Conservation (phyloP, 371 early-diverging fungal genomes). For the Actinomucor elegans region DNA sequence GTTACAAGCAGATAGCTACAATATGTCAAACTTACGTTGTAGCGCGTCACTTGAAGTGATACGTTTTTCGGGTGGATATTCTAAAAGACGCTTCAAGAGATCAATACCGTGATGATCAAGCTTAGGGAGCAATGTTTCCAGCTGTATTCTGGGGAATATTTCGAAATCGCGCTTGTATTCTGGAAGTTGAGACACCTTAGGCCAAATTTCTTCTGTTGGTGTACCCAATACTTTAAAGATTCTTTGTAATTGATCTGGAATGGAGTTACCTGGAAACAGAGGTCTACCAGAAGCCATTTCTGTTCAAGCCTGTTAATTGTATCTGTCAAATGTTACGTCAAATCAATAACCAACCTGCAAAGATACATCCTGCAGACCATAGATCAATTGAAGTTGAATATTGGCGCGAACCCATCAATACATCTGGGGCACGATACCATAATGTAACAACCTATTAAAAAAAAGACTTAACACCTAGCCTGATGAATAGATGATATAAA, state of each 20-base stretch:
- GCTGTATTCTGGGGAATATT: constrained; percentile 61
- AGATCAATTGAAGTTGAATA: constrained; percentile 98
- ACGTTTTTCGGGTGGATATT: constrained; percentile 76
- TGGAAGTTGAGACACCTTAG: constrained; percentile 87
- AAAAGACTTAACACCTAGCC: background rate
- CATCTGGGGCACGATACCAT: constrained; percentile 98
- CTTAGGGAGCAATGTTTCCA: constrained; percentile 79
- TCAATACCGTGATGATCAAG: constrained; percentile 82
- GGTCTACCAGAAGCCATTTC: constrained; percentile 93
- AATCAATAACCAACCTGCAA: constrained; percentile 62
- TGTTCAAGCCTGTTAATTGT: constrained; percentile 9
- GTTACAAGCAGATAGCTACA: background rate
- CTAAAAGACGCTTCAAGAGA: constrained; percentile 68
- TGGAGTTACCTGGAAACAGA: constrained; percentile 93
- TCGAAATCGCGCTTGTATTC: constrained; percentile 87
- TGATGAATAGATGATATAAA: constrained; percentile 48
- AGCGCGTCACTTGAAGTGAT: constrained; percentile 74
- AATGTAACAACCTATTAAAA: constrained; percentile 75
- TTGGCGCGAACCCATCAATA: constrained; percentile 96
- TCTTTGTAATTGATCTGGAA: constrained; percentile 82
- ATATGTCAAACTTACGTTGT: constrained; percentile 48
- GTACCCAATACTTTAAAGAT: constrained; percentile 94
- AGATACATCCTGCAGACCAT: constrained; percentile 99
- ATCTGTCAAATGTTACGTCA: background rate
- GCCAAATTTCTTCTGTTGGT: constrained; percentile 91